A percentile compares a stretch with the other conserved stretches of the same genome.
Evolutionary conservation across 306 rosid species (phyloP).

Genomic region (Sicyos edulis): DNA sequence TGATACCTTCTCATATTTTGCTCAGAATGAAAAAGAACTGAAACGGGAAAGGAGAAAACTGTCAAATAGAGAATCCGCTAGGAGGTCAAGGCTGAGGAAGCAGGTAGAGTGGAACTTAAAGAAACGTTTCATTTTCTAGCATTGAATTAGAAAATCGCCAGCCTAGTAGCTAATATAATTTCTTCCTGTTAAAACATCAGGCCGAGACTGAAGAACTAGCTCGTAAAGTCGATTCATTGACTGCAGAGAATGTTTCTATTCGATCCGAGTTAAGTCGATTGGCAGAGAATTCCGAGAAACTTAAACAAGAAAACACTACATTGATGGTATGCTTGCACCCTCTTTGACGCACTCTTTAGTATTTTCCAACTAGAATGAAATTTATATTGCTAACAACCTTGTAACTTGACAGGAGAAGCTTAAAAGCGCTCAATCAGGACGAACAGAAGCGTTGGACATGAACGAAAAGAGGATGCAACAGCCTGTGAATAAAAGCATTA

Average conservation of each 20-base stretch:
- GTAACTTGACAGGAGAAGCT: slow-evolving; percentile 57
- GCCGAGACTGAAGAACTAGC: slow-evolving; percentile 88
- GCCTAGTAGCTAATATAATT: background rate
- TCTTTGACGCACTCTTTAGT: background rate
- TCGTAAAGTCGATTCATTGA: slow-evolving; percentile 55
- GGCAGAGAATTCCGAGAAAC: slow-evolving; percentile 55
- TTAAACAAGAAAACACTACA: slow-evolving; percentile 64
- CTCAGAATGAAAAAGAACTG: slow-evolving; percentile 72
- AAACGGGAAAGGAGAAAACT: slow-evolving; percentile 95
- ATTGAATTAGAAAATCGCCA: background rate
- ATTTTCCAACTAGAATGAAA: background rate
- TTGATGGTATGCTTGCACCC: slow-evolving; percentile 40
- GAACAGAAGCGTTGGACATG: slow-evolving; percentile 41
- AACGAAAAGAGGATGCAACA: slow-evolving; percentile 46
- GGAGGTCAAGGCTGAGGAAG: slow-evolving; percentile 96
- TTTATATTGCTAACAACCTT: slow-evolving; percentile 22
- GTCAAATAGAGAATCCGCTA: slow-evolving; percentile 95
- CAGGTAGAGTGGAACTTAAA: slow-evolving; percentile 46
- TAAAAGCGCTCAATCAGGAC: slow-evolving; percentile 48
- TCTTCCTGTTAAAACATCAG: slow-evolving; percentile 27
- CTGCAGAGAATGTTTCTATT: slow-evolving; percentile 51
- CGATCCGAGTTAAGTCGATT: slow-evolving; percentile 58
- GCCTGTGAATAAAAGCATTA: slow-evolving; percentile 45
- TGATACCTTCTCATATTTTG: slow-evolving; percentile 22
- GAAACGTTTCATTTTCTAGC: background rate